Evolutionary conservation across 768 basidiomycete genomes (phyloP).

Genomic region (Dentipellis sp.): DNA sequence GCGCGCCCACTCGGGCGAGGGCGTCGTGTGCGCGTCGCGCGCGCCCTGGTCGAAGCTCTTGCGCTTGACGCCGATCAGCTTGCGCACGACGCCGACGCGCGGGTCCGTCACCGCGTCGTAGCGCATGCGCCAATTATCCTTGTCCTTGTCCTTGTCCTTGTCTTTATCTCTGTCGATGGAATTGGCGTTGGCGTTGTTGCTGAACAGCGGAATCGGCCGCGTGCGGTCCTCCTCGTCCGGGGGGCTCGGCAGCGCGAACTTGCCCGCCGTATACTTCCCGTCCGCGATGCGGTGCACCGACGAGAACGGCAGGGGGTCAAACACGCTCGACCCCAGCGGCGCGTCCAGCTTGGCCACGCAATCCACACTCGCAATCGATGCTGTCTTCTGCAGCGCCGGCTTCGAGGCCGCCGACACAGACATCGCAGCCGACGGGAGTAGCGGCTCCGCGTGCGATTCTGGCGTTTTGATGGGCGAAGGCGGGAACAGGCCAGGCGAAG

Average conservation of each 20-base stretch:
- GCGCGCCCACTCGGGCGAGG: slow-evolving; percentile 31
- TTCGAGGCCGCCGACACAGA: too few species aligned
- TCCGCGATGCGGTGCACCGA: slow-evolving; percentile 52
- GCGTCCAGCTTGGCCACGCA: slow-evolving; percentile 10
- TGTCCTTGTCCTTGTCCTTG: slow-evolving; percentile 31
- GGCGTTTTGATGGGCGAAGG: not conserved
- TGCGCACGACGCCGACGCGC: slow-evolving; percentile 55
- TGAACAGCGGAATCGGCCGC: slow-evolving; percentile 14
- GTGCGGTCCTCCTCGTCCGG: slow-evolving; percentile 34
- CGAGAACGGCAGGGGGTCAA: slow-evolving; percentile 73
- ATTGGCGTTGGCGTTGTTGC: slow-evolving; percentile 10
- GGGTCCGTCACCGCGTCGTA: slow-evolving; percentile 66
- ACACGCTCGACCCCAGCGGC: slow-evolving; percentile 26
- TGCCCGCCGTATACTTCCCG: slow-evolving; percentile 67
- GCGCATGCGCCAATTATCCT: slow-evolving; percentile 37
- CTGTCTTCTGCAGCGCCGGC: not conserved
- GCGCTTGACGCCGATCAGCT: slow-evolving; percentile 63
- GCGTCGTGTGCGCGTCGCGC: slow-evolving; percentile 26
- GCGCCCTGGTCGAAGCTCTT: slow-evolving; percentile 35
- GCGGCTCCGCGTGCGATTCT: not conserved
- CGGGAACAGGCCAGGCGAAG: not conserved
- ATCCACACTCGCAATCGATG: slow-evolving; percentile 3
- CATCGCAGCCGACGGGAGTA: too few species aligned
- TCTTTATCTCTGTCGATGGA: not conserved
- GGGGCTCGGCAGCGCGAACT: slow-evolving; percentile 62